Evolutionary conservation across 1,284 basidiomycete genomes (phyloP), one percentile per base, ranked within the genome.

Genomic region (Cutaneotrichosporon sp.): DNA sequence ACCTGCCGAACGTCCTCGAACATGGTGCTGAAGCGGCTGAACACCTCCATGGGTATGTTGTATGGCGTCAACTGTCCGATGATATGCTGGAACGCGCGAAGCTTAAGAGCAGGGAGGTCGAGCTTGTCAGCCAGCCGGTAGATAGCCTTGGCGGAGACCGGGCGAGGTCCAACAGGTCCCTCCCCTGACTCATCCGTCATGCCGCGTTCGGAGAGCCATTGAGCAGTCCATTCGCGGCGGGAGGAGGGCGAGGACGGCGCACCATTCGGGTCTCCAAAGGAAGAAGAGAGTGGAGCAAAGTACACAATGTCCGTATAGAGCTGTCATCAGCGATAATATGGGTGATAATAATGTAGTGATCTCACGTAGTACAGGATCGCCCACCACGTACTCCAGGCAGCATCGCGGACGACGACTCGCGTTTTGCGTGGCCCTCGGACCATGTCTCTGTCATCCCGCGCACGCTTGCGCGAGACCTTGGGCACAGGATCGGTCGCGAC

Each of bases 101-200:
- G 59, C 49, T 70, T 70, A 37, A 75, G 59, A 3, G 70, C 59
- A 1, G 63, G 68, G 10, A 75, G 51, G 44, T 72, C 71, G 27
- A 75, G 64, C 57, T 74, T 85, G 86, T 90, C 88, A 3, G 88
- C 88, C n/a, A 91, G 78, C 35, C 87, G 79, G 69, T 90, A 92
- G n/a, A 86, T 83, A 3, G 89, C 85, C 74, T 92, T 92, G 10
- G 90, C 88, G 20, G 86, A 88, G 63, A 88, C 88, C 0, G 89
- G 89, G n/a, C 79, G 76, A 1, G 87, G 86, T 19, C 25, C 41
- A 19, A 31, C 25, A 14, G 17, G 35, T 12, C 27, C 41, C 9
- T 41, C 31, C 20, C 38, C 45, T 8, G 35, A 14, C 25, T 31
- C 45, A 35, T 24, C 16, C 19, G 37, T 49, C 25, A 64, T 61